Evolutionary conservation across 1,284 basidiomycete species (phyloP).

Genomic region (Malassezia furfur): DNA sequence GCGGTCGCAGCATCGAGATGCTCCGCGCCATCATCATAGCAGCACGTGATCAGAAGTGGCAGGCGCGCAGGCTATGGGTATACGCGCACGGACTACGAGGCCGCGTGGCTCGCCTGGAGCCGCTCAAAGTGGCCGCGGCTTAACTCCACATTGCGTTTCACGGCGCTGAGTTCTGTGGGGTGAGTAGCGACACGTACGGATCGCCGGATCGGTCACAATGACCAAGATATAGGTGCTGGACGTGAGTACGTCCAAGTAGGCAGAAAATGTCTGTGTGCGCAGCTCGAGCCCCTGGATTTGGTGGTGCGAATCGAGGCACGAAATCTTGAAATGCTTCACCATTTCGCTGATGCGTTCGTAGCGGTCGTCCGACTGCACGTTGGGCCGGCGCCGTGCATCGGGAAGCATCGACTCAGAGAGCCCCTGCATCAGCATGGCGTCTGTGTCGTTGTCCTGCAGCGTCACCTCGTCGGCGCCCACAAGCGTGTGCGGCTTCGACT

Average conservation of each 20-base stretch:
- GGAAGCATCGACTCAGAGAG: constrained; percentile 11
- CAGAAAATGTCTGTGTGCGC: constrained; percentile 57
- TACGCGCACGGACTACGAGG: background rate
- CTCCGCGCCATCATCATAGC: background rate
- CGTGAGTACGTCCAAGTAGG: constrained; percentile 88
- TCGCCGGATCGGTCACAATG: constrained; percentile 73
- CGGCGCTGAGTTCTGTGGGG: constrained; percentile 64
- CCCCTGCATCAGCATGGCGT: constrained; percentile 5
- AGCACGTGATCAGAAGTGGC: background rate
- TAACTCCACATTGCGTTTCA: constrained; percentile 71
- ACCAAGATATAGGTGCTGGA: constrained; percentile 87
- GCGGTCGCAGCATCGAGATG: background rate
- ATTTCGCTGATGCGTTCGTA: constrained; percentile 93
- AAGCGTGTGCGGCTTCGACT: background rate
- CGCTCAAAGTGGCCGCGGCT: constrained; percentile 67
- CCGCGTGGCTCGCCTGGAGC: constrained; percentile 32
- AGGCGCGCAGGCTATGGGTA: background rate
- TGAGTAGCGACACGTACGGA: constrained; percentile 56
- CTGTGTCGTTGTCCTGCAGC: constrained; percentile 3
- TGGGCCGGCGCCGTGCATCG: constrained; percentile 49
- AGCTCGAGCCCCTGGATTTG: constrained; percentile 45
- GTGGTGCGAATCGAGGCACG: constrained; percentile 58
- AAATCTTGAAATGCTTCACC: constrained; percentile 86
- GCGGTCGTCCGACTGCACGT: constrained; percentile 62
- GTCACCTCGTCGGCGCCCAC: background rate